phyloP scores from a whole-genome alignment of 2,329 filamentous ascomycete species.

The Aspergillus proliferans region DNA sequence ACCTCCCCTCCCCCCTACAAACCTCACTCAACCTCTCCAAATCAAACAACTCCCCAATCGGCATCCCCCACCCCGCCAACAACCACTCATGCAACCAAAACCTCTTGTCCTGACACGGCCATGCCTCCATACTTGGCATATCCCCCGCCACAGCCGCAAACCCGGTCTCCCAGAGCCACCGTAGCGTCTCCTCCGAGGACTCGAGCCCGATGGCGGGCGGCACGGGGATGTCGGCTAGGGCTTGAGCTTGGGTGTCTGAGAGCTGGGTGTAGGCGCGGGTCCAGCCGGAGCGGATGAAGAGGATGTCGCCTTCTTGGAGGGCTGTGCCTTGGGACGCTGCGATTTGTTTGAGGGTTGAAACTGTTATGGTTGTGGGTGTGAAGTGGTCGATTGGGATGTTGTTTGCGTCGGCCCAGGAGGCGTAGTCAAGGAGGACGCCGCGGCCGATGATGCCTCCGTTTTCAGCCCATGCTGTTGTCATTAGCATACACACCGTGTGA shows the following conservation, averaged over 20 bases:
- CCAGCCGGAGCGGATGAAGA: conserved; percentile 53
- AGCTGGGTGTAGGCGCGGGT: conserved; percentile 39
- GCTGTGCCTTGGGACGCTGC: conserved; percentile 39
- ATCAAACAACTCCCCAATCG: conserved; percentile 42
- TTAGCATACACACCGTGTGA: not conserved
- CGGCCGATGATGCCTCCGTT: conserved; percentile 40
- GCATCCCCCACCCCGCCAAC: conserved; percentile 46
- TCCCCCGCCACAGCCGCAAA: conserved; percentile 55
- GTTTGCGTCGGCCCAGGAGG: conserved; percentile 37
- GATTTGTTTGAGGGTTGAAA: conserved; percentile 40
- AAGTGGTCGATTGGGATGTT: conserved; percentile 36
- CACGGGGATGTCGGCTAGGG: conserved; percentile 29
- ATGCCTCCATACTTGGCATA: conserved; percentile 48
- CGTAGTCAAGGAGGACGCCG: conserved; percentile 45
- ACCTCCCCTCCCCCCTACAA: conserved; percentile 32
- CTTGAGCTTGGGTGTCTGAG: conserved; percentile 30
- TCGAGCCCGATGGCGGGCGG: conserved; percentile 40
- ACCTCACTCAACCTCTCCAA: conserved; percentile 35
- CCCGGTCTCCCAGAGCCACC: conserved; percentile 53
- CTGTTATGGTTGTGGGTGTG: conserved; percentile 38
- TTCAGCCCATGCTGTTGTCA: conserved; percentile 27
- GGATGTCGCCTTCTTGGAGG: conserved; percentile 44
- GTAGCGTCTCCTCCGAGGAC: conserved; percentile 43
- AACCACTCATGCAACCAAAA: conserved; percentile 24
- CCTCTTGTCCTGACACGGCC: conserved; percentile 28